Conservation (phyloP, 768 basidiomycete species). For the Lentinula lateritia region DNA sequence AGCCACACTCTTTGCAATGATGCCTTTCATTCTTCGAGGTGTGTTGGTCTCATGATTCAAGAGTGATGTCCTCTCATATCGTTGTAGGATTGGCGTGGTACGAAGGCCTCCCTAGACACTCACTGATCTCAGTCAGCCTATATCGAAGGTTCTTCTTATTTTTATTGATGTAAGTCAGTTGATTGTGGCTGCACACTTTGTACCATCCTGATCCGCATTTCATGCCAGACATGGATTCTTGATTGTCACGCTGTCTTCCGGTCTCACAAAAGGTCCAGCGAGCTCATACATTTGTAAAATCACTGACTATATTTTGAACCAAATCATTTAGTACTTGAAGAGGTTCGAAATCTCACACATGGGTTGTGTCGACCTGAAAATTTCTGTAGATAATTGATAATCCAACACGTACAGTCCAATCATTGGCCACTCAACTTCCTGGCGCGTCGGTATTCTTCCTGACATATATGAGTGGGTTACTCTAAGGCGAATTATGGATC, state of each 20-base stretch:
- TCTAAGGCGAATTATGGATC: not conserved
- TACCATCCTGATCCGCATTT: not conserved
- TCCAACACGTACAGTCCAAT: slow-evolving; percentile 37
- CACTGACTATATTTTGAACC: not conserved
- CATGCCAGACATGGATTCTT: slow-evolving; percentile 59
- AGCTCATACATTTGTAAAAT: not conserved
- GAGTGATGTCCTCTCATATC: slow-evolving; percentile 1
- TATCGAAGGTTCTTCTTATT: slow-evolving; percentile 71
- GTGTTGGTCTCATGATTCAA: slow-evolving; percentile 11
- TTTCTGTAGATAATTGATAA: slow-evolving; percentile 30
- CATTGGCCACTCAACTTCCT: slow-evolving; percentile 46
- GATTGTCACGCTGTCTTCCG: slow-evolving; percentile 60
- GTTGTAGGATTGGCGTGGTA: slow-evolving; percentile 51
- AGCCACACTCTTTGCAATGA: slow-evolving; percentile 53
- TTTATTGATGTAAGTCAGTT: slow-evolving; percentile 41
- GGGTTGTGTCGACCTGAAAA: not conserved
- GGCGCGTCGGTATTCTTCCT: slow-evolving; percentile 58
- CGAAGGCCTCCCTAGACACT: slow-evolving; percentile 65
- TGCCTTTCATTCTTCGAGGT: slow-evolving; percentile 58
- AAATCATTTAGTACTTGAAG: not conserved
- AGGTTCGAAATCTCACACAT: not conserved
- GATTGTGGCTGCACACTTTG: not conserved
- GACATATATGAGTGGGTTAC: slow-evolving; percentile 44
- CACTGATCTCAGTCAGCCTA: slow-evolving; percentile 63
- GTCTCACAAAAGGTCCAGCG: slow-evolving; percentile 37